Evolutionary conservation across 2,329 filamentous ascomycete species (phyloP).

Genomic region (Ceratocystis harringtonii): DNA sequence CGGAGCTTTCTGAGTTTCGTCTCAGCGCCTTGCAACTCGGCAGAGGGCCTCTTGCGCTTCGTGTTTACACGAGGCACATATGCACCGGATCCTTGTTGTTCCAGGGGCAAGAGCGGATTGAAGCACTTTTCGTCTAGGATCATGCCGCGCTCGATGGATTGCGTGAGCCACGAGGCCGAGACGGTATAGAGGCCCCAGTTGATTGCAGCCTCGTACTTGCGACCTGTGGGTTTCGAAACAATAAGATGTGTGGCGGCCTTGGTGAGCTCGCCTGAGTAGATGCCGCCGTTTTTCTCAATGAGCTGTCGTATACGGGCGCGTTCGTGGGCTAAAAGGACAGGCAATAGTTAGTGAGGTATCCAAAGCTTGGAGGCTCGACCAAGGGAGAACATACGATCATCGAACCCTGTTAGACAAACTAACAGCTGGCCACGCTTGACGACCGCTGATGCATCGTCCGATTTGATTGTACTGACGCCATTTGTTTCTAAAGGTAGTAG

Average conservation of each 20-base stretch:
- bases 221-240: conserved; percentile 60
- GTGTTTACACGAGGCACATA: conserved; percentile 12
- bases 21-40: conserved; percentile 27
- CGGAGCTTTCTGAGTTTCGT: conserved; percentile 66
- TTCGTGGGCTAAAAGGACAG: conserved; percentile 36
- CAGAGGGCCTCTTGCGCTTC: conserved; percentile 9
- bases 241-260: conserved; percentile 78
- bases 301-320: conserved; percentile 55
- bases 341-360: background rate
- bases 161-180: conserved; percentile 67
- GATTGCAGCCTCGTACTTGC: conserved; percentile 80
- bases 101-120: conserved; percentile 53
- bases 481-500: conserved; percentile 47
- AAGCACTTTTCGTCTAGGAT: conserved; percentile 77
- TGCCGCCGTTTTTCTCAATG: conserved; percentile 57
- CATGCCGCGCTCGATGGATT: conserved; percentile 76
- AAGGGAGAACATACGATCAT: conserved; percentile 28
- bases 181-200: conserved; percentile 71
- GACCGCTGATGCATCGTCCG: conserved; percentile 19
- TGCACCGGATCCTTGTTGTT: conserved; percentile 62
- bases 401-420: conserved; percentile 43
- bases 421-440: conserved; percentile 29
- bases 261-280: conserved; percentile 77
- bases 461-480: conserved; percentile 28
- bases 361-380: background rate